Evolutionary conservation across 306 rosid genomes (phyloP).

Genomic region (Prosopis cineraria): DNA sequence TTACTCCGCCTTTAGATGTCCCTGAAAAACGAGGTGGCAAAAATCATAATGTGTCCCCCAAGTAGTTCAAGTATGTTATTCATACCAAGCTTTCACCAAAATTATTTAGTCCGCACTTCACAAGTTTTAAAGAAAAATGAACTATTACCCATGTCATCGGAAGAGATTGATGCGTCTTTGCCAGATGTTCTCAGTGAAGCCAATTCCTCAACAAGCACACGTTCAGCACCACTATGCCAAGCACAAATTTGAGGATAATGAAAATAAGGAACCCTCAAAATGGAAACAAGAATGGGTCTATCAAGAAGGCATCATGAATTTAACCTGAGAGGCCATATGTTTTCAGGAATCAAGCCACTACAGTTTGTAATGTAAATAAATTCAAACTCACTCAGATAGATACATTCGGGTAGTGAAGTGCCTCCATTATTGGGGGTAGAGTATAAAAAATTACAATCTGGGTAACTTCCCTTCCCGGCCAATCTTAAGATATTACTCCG

Average conservation of each 20-base stretch:
- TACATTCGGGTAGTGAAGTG: conserved; percentile 1
- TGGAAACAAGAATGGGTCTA: conserved; percentile 1
- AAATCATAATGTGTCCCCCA: conserved; percentile 4
- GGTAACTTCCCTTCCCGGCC: neutral
- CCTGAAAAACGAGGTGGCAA: conserved; percentile 42
- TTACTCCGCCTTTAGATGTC: conserved; percentile 38
- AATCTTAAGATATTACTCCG: neutral
- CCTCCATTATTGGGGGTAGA: neutral
- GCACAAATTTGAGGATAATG: conserved; percentile 20
- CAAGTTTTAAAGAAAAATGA: conserved; percentile 20
- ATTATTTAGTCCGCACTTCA: neutral
- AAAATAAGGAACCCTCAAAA: conserved; percentile 13
- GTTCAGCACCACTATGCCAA: conserved; percentile 63
- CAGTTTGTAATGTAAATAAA: conserved; percentile 15
- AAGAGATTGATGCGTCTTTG: conserved; percentile 39
- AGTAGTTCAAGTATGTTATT: conserved; percentile 10
- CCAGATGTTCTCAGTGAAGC: conserved; percentile 61
- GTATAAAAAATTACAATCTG: neutral
- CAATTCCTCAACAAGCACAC: conserved; percentile 63
- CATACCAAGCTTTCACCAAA: conserved; percentile 4
- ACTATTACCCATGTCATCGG: conserved; percentile 44
- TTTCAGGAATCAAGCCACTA: neutral
- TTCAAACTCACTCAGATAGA: conserved; percentile 16
- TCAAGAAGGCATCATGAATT: neutral
- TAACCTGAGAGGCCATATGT: conserved; percentile 40